Evolutionary conservation across 2,329 filamentous ascomycete species (phyloP).

Genomic region (Aspergillus ruber): DNA sequence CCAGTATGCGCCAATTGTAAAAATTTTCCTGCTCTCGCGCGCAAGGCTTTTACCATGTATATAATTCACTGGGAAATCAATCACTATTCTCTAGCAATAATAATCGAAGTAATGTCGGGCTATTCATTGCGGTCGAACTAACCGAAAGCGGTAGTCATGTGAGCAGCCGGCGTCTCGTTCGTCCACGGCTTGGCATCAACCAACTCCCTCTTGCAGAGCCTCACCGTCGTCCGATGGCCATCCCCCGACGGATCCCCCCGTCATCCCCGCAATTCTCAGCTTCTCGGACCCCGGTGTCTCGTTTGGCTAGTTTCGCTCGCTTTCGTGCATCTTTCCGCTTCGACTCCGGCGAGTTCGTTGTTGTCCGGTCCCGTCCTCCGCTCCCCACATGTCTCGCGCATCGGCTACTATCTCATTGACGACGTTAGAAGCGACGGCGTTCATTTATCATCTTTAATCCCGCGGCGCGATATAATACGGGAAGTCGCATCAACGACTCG

Average conservation of each 20-base stretch:
- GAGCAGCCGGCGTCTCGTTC: constrained; percentile 18
- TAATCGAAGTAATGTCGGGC: not conserved
- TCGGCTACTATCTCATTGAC: constrained; percentile 35
- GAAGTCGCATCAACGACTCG: constrained; percentile 15
- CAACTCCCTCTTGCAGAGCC: constrained; percentile 27
- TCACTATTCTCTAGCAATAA: too few species aligned
- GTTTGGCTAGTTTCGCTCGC: constrained; percentile 15
- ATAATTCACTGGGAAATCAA: too few species aligned
- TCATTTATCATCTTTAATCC: constrained; percentile 19
- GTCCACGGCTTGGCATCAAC: constrained; percentile 34
- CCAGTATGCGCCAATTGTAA: too few species aligned
- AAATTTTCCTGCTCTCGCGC: too few species aligned
- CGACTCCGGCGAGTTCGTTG: constrained; percentile 21
- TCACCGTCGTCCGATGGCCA: constrained; percentile 13
- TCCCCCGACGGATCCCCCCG: constrained; percentile 14
- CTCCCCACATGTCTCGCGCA: constrained; percentile 42
- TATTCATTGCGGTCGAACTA: not conserved
- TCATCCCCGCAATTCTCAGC: constrained; percentile 15
- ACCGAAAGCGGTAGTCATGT: constrained; percentile 20
- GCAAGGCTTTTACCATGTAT: too few species aligned
- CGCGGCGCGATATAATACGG: constrained; percentile 12
- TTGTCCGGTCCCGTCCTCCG: constrained; percentile 26
- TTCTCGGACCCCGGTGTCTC: constrained; percentile 19
- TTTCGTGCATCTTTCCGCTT: constrained; percentile 13
- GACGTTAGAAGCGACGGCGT: constrained; percentile 27